Base-by-base conservation (phyloP, 306 rosid genomes). In the Vigna angularis region DNA sequence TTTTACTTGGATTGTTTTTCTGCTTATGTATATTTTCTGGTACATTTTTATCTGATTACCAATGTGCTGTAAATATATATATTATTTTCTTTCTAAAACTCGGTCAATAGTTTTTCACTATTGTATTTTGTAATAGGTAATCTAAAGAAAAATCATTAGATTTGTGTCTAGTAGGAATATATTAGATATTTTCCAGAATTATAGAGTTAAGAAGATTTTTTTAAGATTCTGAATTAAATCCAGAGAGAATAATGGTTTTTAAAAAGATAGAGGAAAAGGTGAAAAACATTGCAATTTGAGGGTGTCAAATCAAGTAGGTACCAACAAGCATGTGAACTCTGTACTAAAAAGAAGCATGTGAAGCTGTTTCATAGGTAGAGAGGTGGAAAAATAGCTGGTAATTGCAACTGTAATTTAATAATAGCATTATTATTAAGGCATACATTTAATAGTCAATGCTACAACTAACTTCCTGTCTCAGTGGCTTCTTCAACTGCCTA, bases 371-470 rank as follows among this genome's bases (percentile, higher is more conserved):
- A 56, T 24, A 65, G 36, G 61, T 32, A 16, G 70, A 52, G 79
- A 52, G 79, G 74, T 24, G 51, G 26, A 55, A 82, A 34, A 72
- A 34, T 65, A 55, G 71, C 66, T 38, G 20, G 26, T 78, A 57
- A 72, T 47, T 56, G 58, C 45, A 34, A 48, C 61, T 32, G 63
- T 71, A 53, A 76, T 76, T 81, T 82, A 82, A 70, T 82, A 82
- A 70, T 82, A 18, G 16, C 16, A 45, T 42, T 42, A 42, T 42
- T 42, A 9, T 7, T 69, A 61, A 69, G 34, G 10, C 20, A 6
- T 2, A 13, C 36, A 45, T 36, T 53, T 18, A 44, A 15, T 63
- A 52, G 78, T 82, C 74, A 82, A 62, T 70, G 82, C 70, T 56
- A 22, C 85, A 82, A 77, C 82, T 7, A 82, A 66, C 75, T 22